These are phyloP conservation scores for Chlorella sp. DNA, from an alignment of 139 green algal genomes.

Conservation along the genomic window DNA sequence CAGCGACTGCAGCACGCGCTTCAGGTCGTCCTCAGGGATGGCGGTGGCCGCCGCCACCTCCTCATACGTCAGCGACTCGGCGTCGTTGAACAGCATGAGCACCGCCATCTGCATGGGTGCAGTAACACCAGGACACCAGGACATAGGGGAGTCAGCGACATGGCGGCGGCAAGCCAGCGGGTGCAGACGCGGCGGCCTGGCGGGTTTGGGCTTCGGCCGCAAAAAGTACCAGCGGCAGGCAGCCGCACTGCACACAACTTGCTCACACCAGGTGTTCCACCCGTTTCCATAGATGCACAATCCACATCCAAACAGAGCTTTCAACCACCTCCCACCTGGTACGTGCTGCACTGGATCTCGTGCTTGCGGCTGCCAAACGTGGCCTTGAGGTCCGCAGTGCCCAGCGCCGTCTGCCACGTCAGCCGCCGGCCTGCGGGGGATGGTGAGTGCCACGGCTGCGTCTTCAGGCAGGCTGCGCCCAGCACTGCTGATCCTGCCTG, in stretches of 20 bases:
- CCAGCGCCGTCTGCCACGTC: constrained; percentile 97
- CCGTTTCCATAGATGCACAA: no score
- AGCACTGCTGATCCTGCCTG: not conserved
- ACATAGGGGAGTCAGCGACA: no score
- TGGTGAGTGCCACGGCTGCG: not conserved
- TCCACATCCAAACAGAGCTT: not conserved
- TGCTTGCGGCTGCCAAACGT: constrained; percentile 76
- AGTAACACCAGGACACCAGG: no score
- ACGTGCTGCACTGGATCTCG: constrained; percentile 92
- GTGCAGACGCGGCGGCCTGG: no score
- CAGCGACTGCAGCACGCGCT: constrained; percentile 89
- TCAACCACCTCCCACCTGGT: constrained; percentile 67
- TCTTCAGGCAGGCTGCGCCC: not conserved
- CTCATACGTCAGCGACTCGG: constrained; percentile 52
- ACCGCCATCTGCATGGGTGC: constrained; percentile 72
- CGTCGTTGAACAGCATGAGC: constrained; percentile 96
- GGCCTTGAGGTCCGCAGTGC: constrained; percentile 88
- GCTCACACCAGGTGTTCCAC: no score
- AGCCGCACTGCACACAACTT: no score
- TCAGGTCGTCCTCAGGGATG: constrained; percentile 88
- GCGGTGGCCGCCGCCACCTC: constrained; percentile 77
- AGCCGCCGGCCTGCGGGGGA: constrained; percentile 85
- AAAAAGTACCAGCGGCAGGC: no score
- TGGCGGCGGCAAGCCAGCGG: no score
- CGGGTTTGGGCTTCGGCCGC: no score